Evolutionary conservation across 257 asterid species (phyloP).

Genomic region (Leonotis leonurus): DNA sequence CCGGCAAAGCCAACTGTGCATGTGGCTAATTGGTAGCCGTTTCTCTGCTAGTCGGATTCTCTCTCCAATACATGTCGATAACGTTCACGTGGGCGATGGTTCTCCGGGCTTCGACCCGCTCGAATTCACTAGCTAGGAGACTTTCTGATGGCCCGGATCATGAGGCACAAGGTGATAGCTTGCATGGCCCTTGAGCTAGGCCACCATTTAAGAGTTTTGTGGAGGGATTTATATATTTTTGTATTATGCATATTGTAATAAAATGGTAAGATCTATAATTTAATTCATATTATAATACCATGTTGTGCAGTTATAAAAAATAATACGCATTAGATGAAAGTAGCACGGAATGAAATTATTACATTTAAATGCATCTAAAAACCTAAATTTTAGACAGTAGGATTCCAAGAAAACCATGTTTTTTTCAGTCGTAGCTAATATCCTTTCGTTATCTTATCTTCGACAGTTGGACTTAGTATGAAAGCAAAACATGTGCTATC

Average conservation of each 20-base stretch:
- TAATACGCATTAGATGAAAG: too few relatives aligned
- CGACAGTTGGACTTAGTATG: not conserved
- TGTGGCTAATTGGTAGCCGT: constrained; percentile 53
- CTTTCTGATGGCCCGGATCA: constrained; percentile 19
- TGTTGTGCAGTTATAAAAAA: too few relatives aligned
- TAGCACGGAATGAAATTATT: too few relatives aligned
- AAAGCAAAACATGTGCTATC: not conserved
- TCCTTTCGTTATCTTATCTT: not conserved
- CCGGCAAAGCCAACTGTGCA: constrained; percentile 73
- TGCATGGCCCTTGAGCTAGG: constrained; percentile 21
- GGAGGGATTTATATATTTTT: not conserved
- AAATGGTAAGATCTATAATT: too few relatives aligned
- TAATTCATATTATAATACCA: too few relatives aligned
- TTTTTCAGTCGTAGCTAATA: not conserved
- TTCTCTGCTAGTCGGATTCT: constrained; percentile 42
- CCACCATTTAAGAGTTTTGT: constrained; percentile 6
- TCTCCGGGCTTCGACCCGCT: constrained; percentile 19
- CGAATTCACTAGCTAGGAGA: not conserved
- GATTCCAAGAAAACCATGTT: not conserved
- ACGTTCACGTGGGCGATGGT: constrained; percentile 31
- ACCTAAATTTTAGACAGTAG: not conserved
- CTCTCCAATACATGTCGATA: constrained; percentile 69
- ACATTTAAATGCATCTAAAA: too few relatives aligned
- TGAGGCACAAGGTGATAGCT: constrained; percentile 21
- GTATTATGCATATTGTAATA: too few relatives aligned